Evolutionary conservation across 257 asterid species (phyloP), one percentile per base, ranked within the genome.

Genomic region (Capsicum baccatum): DNA sequence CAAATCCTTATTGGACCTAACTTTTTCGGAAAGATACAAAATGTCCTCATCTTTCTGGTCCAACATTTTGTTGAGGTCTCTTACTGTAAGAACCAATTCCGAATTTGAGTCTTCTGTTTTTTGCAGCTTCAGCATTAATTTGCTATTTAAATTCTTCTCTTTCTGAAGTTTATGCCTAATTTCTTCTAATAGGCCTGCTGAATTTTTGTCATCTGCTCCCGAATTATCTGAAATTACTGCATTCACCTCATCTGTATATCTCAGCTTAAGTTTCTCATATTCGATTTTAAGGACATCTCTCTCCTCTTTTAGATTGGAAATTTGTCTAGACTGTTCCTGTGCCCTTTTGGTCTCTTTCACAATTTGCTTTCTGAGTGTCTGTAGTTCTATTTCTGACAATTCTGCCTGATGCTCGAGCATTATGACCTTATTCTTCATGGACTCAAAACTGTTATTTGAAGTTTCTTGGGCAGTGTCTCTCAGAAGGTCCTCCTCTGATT

Each of bases 21-120:
- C 80, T 90, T 91, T 90, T 85, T 69, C 86, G 81, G 97, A 86
- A 86, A 94, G 96, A 85, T 85, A 89, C 83, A 92, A 86, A 64
- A 92, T 88, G 82, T 94, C 98, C 89, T 86, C 69, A 83, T 93
- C 87, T 84, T 93, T 96, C 79, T 90, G 92, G 73, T 92, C 94
- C 90, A 96, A 83, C 86, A 87, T 90, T 83, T 90, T 91, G 88
- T 83, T 91, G 80, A 94, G 97, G 89, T 94, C 99, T 85, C 94
- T 89, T 88, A 94, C 84, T 68, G 95, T 88, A 44, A 96, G 93
- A 88, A 94, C 94, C 56, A 91, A 89, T 88, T 96, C 99, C 60
- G 98, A 93, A 90, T 94, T 93, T 21, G 97, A 92, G 86, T 96
- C 99, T 88, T 96, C 98, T 16, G 95, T 86, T 87, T 93, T 90